Evolutionary conservation across 352 stramenopile species (phyloP), one percentile per base, ranked within the genome.

Genomic region (Sclerospora graminicola): DNA sequence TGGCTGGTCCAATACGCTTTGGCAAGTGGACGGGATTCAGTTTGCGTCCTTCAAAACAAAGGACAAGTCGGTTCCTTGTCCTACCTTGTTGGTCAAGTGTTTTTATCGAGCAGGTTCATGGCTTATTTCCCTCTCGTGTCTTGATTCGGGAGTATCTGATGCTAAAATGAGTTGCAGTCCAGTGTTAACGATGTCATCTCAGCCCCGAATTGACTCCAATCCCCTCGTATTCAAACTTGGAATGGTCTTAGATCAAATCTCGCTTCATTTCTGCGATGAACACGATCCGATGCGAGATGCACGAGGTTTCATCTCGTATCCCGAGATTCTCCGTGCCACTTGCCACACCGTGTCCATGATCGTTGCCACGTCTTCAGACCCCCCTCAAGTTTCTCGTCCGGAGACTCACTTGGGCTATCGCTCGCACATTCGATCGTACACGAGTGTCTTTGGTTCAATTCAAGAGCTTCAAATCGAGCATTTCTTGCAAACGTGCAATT

Each of bases 401-500:
- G 74, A 61, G 26, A 51, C 62, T 15, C 59, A 54, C 9, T 46
- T 88, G 19, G 80, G 80, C 1, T 89, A 89, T 54, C 33, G 88
- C 7, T 66, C 68, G 3, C 69, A 89, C 42, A 56, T 92, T 34
- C 63, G 67, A 20, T 56, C 60, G 18, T 89, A 85, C 54, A 77
- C 57, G 11, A 69, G 69, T 10, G 42, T 86, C 8, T 83, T 72
- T 21, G 26, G 79, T 20, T 33, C 45, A 13, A 26, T 88, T 10
- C 52, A 68, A 35, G 54, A 69, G 16, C 27, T 86, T 11, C 64
- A 88, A 48, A 28, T 87, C 21, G 70, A 79, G 19, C 77, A 92
- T 59, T 86, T 84, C 31, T 41, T 89, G 19, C 58, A 72, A 33
- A 62, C 60, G 1, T 89, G 77, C 55, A 82, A 85, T 33, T 89